A percentile compares a stretch with the other conserved stretches of the same genome.
Conservation (phyloP, 345 rosid species). For the Ailanthus altissimus region DNA sequence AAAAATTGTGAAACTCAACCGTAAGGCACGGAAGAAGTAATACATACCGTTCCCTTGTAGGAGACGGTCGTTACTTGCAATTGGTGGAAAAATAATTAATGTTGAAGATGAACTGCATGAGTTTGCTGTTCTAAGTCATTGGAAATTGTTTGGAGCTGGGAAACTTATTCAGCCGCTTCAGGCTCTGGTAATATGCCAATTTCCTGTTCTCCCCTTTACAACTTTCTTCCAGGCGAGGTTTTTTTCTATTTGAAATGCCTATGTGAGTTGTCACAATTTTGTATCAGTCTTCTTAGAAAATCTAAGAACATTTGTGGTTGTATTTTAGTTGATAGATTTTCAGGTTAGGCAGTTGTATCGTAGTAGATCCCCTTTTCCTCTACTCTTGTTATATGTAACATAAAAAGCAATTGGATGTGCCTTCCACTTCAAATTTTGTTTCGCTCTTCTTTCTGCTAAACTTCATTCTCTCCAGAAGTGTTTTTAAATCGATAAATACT, state of each 20-base stretch:
- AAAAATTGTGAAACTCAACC: constrained; percentile 48
- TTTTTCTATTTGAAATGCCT: constrained; percentile 9
- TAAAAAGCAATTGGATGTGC: constrained; percentile 22
- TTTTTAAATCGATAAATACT: no score
- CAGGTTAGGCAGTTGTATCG: constrained; percentile 18
- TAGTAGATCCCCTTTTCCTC: constrained; percentile 18
- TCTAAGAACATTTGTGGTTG: constrained; percentile 27
- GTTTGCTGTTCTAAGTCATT: constrained; percentile 4
- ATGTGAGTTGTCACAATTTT: constrained; percentile 41
- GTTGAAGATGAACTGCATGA: constrained; percentile 4
- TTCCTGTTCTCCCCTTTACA: constrained; percentile 5
- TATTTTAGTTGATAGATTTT: constrained; percentile 32
- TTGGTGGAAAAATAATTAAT: constrained; percentile 25
- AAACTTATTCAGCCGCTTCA: background rate
- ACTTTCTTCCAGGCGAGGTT: background rate
- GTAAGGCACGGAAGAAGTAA: constrained; percentile 54
- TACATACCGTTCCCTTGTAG: background rate
- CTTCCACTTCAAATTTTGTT: no score
- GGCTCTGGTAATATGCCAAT: constrained; percentile 13
- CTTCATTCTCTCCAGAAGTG: no score
- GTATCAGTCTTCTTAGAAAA: constrained; percentile 28
- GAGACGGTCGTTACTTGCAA: background rate
- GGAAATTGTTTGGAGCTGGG: constrained; percentile 18
- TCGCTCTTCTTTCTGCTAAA: no score
- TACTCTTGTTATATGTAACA: constrained; percentile 33